Evolutionary conservation across 2,329 filamentous ascomycete species (phyloP).

Genomic region (Ophiostoma montium): DNA sequence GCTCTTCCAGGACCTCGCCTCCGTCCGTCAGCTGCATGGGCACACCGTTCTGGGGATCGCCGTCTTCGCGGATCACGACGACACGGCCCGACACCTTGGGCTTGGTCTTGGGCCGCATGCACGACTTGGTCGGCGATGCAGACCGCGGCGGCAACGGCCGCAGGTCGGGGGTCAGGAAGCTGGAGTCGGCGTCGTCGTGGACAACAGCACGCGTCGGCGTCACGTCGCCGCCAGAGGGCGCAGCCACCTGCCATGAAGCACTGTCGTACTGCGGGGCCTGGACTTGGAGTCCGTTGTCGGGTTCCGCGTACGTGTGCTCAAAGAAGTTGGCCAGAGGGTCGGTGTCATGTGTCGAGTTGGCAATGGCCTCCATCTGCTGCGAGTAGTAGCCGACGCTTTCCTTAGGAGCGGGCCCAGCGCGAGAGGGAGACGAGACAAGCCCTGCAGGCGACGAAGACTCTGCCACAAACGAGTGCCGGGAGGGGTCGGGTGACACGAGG

Average conservation of each 20-base stretch:
- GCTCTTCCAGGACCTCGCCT: constrained; percentile 19
- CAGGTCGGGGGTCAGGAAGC: constrained; percentile 26
- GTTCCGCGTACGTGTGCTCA: neutral
- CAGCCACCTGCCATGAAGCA: neutral
- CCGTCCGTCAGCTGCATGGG: constrained; percentile 31
- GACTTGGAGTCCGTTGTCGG: neutral
- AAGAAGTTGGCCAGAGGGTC: neutral
- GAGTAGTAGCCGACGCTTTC: neutral
- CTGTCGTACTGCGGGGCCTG: neutral
- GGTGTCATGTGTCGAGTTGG: constrained; percentile 6
- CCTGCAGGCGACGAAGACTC: neutral
- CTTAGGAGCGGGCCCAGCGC: neutral
- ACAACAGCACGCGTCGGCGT: neutral
- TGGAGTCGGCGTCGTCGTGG: constrained; percentile 20
- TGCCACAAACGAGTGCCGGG: neutral
- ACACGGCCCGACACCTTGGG: constrained; percentile 43
- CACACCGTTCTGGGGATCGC: constrained; percentile 15
- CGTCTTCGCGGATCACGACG: constrained; percentile 31
- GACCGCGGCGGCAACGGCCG: constrained; percentile 35
- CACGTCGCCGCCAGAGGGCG: neutral
- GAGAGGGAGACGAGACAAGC: neutral
- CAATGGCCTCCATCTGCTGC: constrained; percentile 16
- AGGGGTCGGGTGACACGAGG: neutral
- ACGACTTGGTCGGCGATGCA: constrained; percentile 43
- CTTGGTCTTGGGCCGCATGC: constrained; percentile 41